Evolutionary conservation across 2,329 filamentous ascomycete species (phyloP).

Genomic region (Fusarium sp.): DNA sequence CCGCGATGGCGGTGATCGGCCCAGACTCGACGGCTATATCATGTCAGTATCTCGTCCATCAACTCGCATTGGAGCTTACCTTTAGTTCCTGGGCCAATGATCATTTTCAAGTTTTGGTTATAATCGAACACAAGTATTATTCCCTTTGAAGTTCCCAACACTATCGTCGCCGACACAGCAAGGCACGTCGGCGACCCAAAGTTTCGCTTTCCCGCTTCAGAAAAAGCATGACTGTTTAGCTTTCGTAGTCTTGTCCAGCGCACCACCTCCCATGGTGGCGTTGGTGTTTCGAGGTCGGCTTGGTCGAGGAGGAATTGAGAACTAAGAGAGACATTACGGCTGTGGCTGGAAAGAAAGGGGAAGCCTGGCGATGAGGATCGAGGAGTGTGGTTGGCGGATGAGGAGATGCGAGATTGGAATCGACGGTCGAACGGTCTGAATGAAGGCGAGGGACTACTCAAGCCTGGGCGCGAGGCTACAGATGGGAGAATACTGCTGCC

Average conservation of each 20-base stretch:
- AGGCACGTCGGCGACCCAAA: slow-evolving; percentile 94
- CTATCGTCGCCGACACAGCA: slow-evolving; percentile 87
- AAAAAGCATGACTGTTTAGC: slow-evolving; percentile 89
- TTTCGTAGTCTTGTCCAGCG: slow-evolving; percentile 95
- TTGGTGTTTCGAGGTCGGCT: slow-evolving; percentile 75
- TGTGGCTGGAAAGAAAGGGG: slow-evolving; percentile 79
- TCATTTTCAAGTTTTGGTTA: slow-evolving; percentile 92
- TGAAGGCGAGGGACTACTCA: slow-evolving; percentile 80
- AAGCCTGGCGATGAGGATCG: slow-evolving; percentile 84
- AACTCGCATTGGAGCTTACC: slow-evolving; percentile 60
- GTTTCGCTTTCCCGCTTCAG: slow-evolving; percentile 89
- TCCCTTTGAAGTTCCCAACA: slow-evolving; percentile 92
- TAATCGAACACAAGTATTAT: slow-evolving; percentile 97
- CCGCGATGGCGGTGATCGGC: slow-evolving; percentile 84
- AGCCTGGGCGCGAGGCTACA: slow-evolving; percentile 73
- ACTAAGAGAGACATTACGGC: slow-evolving; percentile 81
- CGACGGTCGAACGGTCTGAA: slow-evolving; percentile 94
- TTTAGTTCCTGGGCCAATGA: slow-evolving; percentile 93
- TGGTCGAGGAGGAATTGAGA: slow-evolving; percentile 75
- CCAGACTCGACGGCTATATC: slow-evolving; percentile 86
- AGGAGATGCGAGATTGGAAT: slow-evolving; percentile 87
- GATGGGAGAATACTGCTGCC: slow-evolving; percentile 80
- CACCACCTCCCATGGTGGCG: slow-evolving; percentile 95
- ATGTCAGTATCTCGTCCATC: slow-evolving; percentile 45
- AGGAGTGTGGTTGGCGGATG: slow-evolving; percentile 67